A percentile compares a stretch with the other conserved stretches of the same genome.
Conservation (phyloP, 1,284 basidiomycete genomes). For the Pisolithus thermaeus region DNA sequence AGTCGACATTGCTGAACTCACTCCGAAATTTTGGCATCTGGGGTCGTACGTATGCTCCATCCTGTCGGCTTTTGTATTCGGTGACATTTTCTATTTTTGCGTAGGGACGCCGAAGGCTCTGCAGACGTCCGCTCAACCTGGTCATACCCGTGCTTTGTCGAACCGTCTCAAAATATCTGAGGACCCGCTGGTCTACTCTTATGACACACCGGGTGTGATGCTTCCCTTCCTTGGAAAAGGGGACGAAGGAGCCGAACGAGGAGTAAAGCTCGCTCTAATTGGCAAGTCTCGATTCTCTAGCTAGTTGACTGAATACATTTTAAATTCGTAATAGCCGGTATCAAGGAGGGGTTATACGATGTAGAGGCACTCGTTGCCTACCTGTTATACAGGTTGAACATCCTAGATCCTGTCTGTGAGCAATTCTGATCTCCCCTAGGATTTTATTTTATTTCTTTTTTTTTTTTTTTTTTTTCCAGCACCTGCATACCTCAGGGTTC, state of each 20-base stretch:
- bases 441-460: not conserved
- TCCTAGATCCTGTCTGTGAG: slow-evolving; percentile 67
- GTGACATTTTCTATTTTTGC: not conserved
- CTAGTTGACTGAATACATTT: slow-evolving; percentile 4
- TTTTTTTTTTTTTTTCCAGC: slow-evolving; percentile 29
- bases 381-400: slow-evolving; percentile 82
- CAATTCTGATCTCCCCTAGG: slow-evolving; percentile 14
- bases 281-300: slow-evolving; percentile 43
- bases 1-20: slow-evolving; percentile 90
- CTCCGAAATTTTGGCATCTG: slow-evolving; percentile 85
- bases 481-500: slow-evolving; percentile 63
- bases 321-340: slow-evolving; percentile 61
- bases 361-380: slow-evolving; percentile 82
- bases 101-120: slow-evolving; percentile 77
- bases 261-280: slow-evolving; percentile 89
- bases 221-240: slow-evolving; percentile 91
- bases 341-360: slow-evolving; percentile 92
- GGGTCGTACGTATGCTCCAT: slow-evolving; percentile 56
- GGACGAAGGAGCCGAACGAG: slow-evolving; percentile 79
- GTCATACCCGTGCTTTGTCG: slow-evolving; percentile 79
- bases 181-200: slow-evolving; percentile 85
- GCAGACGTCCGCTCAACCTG: slow-evolving; percentile 84
- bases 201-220: slow-evolving; percentile 97
- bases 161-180: slow-evolving; percentile 77
- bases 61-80: not conserved